Evolutionary conservation across 176 grass and related monocot species (phyloP), one percentile per base, ranked within the genome.

Genomic region (Phoenix roebelenii): DNA sequence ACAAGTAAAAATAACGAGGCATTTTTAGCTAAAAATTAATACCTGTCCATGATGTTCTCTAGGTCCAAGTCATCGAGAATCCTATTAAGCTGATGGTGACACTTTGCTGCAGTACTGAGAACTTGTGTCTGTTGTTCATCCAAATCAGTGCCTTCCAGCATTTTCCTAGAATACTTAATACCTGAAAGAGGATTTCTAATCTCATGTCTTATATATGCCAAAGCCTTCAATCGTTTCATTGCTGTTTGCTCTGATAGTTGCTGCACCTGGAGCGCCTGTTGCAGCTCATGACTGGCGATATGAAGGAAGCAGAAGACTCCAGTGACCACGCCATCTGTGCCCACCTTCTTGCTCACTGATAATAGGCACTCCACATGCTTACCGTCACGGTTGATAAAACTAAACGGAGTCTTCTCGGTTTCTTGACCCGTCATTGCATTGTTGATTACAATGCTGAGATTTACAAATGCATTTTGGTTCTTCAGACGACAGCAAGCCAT

Each of bases 301-400:
- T 97, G 92, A 51, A 97, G 71, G 74, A 97, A 97, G 72, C 92
- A 91, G 62, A 97, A 97, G 12, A 88, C 76, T 60, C 92, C 92
- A 22, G 78, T 85, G 30, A 91, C 59, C 15, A 78, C 24, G 18
- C 81, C 84, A 25, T 77, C 78, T 52, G 22, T 74, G 28, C 85
- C 82, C 39, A 75, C 54, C 76, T 88, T 97, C 69, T 83, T 97
- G 75, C 80, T 85, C 26, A 80, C 81, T 15, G 87, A 88, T 16
- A 97, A 75, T 68, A 97, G 81, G 23, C 92, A 97, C 57, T 97
- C 87, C 2, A 75, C 75, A 52, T 77, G 69, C 72, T 91, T 85
- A 9, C 75, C 65, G 0, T 63, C 66, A 22, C 83, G 74, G 35
- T 75, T 73, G 12, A 85, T 77, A 77, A 97, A 97, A 56, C 87